Evolutionary conservation across 2,329 filamentous ascomycete species (phyloP).

Genomic region (Clonostachys chloroleuca): DNA sequence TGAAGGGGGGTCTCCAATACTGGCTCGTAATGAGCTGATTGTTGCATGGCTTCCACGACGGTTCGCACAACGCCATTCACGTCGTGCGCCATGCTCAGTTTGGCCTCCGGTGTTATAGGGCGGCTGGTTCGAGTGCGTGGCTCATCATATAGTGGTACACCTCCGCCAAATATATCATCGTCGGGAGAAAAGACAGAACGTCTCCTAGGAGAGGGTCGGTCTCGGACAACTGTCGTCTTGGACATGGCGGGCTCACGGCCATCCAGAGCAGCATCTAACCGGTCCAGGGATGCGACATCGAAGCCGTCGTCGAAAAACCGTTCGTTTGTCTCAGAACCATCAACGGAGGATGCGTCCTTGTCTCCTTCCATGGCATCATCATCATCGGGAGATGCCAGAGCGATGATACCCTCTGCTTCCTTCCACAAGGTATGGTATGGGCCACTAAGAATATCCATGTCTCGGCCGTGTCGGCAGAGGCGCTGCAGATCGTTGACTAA

Average conservation of each 20-base stretch:
- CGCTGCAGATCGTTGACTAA: constrained; percentile 81
- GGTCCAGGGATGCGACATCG: constrained; percentile 37
- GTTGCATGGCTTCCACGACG: constrained; percentile 61
- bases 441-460: constrained; percentile 61
- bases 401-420: constrained; percentile 83
- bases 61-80: constrained; percentile 51
- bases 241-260: constrained; percentile 35
- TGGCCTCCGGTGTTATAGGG: constrained; percentile 35
- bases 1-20: constrained; percentile 26
- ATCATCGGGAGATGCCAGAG: constrained; percentile 67
- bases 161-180: constrained; percentile 59
- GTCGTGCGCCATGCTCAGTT: constrained; percentile 22
- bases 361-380: constrained; percentile 29
- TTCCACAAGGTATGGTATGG: constrained; percentile 62
- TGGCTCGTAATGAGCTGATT: constrained; percentile 31
- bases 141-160: too few species aligned
- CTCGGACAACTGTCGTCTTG: constrained; percentile 48
- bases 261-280: constrained; percentile 35
- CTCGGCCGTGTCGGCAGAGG: constrained; percentile 64
- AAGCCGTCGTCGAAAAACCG: constrained; percentile 42
- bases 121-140: constrained; percentile 16
- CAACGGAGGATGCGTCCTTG: constrained; percentile 29
- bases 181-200: constrained; percentile 62
- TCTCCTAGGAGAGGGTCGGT: constrained; percentile 46
- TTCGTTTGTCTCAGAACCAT: constrained; percentile 33